Evolutionary conservation across 2,329 filamentous ascomycete species (phyloP).

Genomic region (Botryosphaeria agaves): DNA sequence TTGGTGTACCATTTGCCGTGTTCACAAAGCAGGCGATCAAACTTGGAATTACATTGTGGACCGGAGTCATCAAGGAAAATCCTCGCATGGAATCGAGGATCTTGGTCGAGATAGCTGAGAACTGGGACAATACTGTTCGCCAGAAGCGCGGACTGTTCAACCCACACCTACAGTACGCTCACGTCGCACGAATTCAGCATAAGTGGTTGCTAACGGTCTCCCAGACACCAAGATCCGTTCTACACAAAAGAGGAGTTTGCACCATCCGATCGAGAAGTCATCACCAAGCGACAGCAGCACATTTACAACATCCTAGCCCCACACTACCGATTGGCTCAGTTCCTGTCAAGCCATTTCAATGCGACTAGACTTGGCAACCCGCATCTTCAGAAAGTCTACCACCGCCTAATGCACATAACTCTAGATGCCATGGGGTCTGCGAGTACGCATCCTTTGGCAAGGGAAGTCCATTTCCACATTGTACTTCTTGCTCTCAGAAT

Average conservation of each 20-base stretch:
- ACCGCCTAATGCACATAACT: slow-evolving; percentile 64
- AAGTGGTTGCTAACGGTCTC: slow-evolving; percentile 13
- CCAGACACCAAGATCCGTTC: slow-evolving; percentile 63
- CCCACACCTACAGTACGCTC: slow-evolving; percentile 41
- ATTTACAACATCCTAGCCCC: slow-evolving; percentile 75
- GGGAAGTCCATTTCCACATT: slow-evolving; percentile 84
- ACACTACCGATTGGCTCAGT: slow-evolving; percentile 71
- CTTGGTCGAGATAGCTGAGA: slow-evolving; percentile 69
- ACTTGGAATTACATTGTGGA: slow-evolving; percentile 86
- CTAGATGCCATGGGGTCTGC: slow-evolving; percentile 55
- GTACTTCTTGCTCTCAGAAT: slow-evolving; percentile 69
- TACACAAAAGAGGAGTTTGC: slow-evolving; percentile 84
- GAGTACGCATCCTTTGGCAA: slow-evolving; percentile 65
- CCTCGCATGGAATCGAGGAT: slow-evolving; percentile 74
- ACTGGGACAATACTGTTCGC: slow-evolving; percentile 76
- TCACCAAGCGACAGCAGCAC: slow-evolving; percentile 59
- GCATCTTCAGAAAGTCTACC: slow-evolving; percentile 66
- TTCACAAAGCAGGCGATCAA: slow-evolving; percentile 95
- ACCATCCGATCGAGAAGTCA: slow-evolving; percentile 62
- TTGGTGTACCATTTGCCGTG: slow-evolving; percentile 79
- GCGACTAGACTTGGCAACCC: slow-evolving; percentile 72
- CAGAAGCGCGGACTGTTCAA: slow-evolving; percentile 70
- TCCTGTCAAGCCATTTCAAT: slow-evolving; percentile 88
- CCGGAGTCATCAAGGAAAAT: slow-evolving; percentile 94
- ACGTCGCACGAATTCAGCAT: neutral